A percentile compares a stretch with the other conserved stretches of the same genome.
Conservation (phyloP, 1,284 basidiomycete species). For the Pisolithus thermaeus region DNA sequence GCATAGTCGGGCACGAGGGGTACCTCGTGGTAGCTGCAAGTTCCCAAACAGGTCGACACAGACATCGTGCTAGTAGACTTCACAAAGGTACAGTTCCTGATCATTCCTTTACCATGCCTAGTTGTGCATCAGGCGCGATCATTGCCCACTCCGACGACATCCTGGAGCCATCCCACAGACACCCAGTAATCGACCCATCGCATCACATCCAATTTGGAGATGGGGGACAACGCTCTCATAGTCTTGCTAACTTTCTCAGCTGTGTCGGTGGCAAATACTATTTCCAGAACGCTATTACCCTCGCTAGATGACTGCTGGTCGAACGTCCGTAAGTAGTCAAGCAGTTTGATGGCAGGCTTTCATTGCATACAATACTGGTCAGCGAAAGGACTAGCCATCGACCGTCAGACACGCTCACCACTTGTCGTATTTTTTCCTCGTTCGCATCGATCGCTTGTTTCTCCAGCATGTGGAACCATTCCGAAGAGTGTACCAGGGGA, state of each 20-base stretch:
- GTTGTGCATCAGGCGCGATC: neutral
- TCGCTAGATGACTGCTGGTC: neutral
- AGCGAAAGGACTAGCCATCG: neutral
- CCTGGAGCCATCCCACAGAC: slow-evolving; percentile 10
- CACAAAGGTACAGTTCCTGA: too few relatives aligned
- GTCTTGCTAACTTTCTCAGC: slow-evolving; percentile 13
- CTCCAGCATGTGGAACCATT: slow-evolving; percentile 22
- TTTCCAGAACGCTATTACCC: neutral
- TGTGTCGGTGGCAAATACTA: slow-evolving; percentile 6
- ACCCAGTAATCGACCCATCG: slow-evolving; percentile 20
- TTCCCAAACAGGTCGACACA: neutral
- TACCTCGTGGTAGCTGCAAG: neutral
- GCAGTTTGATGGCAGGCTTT: slow-evolving; percentile 26
- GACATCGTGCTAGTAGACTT: neutral
- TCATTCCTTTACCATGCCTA: neutral
- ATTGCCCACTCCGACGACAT: neutral
- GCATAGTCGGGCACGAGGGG: neutral
- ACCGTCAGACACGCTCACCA: slow-evolving; percentile 14
- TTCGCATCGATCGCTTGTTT: slow-evolving; percentile 12
- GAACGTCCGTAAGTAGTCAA: slow-evolving; percentile 22
- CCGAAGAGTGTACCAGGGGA: slow-evolving; percentile 15
- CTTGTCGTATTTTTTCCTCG: slow-evolving; percentile 11
- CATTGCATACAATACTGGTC: neutral
- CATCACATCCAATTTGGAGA: slow-evolving; percentile 10
- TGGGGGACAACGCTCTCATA: slow-evolving; percentile 11